A percentile compares a stretch with the other conserved stretches of the same genome.
Conservation (phyloP, 2,329 filamentous ascomycete species). For the Fusarium temperatum region DNA sequence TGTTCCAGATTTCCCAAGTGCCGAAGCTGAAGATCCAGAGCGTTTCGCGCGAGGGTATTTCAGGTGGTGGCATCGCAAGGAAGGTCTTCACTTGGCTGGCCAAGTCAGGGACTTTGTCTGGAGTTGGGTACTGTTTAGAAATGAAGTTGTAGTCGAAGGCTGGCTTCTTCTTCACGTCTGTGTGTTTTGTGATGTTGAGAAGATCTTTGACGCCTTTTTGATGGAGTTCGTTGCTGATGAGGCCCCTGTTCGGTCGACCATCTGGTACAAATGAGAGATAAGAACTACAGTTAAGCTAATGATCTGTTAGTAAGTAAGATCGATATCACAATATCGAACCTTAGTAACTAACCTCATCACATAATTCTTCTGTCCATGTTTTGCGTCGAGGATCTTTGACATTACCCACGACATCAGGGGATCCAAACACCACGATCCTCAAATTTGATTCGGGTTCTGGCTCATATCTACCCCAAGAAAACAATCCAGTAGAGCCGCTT, state of each 20-base stretch:
- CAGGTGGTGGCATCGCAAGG: constrained; percentile 50
- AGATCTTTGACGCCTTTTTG: constrained; percentile 52
- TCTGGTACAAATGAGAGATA: constrained; percentile 58
- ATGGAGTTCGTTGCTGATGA: constrained; percentile 65
- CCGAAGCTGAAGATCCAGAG: constrained; percentile 63
- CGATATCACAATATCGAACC: not conserved
- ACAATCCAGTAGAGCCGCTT: constrained; percentile 38
- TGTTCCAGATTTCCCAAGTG: constrained; percentile 64
- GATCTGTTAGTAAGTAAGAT: not conserved
- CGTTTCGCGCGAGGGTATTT: constrained; percentile 54
- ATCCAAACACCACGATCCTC: constrained; percentile 62
- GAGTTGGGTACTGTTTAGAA: constrained; percentile 53
- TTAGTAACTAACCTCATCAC: constrained; percentile 52
- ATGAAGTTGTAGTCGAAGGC: constrained; percentile 57
- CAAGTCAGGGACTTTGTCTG: constrained; percentile 53
- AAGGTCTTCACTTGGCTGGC: constrained; percentile 56
- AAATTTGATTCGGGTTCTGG: constrained; percentile 46
- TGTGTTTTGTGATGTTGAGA: constrained; percentile 45
- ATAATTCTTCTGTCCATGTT: constrained; percentile 60
- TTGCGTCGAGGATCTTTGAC: constrained; percentile 42
- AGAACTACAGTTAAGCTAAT: constrained; percentile 56
- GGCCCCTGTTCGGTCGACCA: constrained; percentile 55
- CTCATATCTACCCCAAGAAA: constrained; percentile 32
- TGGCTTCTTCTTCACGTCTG: constrained; percentile 46
- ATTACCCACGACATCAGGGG: constrained; percentile 57